Evolutionary conservation across 352 stramenopile species (phyloP), one percentile per base, ranked within the genome.

Genomic region (Globisporangium paddicum): DNA sequence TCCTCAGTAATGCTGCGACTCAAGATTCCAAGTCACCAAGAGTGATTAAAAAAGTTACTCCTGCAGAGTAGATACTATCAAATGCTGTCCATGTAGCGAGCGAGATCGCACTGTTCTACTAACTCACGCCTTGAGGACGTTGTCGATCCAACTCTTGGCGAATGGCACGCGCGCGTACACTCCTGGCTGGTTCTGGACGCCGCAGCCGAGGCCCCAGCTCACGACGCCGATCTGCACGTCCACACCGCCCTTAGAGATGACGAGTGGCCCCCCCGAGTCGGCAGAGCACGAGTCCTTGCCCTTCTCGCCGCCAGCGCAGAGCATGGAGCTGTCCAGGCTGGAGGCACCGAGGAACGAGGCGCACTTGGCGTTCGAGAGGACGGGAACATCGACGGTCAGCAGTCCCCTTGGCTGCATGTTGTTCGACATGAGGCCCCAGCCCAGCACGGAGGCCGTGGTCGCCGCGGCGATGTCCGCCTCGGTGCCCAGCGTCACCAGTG

Each of bases 121-220:
- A 6, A 32, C 28, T 32, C 28, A 32, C 28, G 6, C 28, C 6
- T 32, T 32, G 3, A 32, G 6, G 28, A 32, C 28, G 3, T 3
- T 6, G 6, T 32, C 37, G 37, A 44, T 44, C 37, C 44, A 49
- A 5, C 2, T 14, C 0, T 19, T 19, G 5, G 19, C 44, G 44
- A 14, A 18, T 25, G 28, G 34, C 5, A 91, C 68, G 13, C 77
- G 69, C 0, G 73, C 66, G 63, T 89, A 91, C 34, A 91, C 71
- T 1, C 79, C 77, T 0, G 77, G 77, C 25, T 72, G 69, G 2
- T 73, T 73, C 0, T 54, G 53, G 5, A 55, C 53, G 23, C 76
- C 77, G 48, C 82, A 91, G 11, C 75, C 79, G 14, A 73, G 61
- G 23, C 79, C 77, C 74, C 79, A 90, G 61, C 71, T 88, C 28